phyloP scores from a whole-genome alignment of 2,329 filamentous ascomycete species.

The Cladosporium sp. region DNA sequence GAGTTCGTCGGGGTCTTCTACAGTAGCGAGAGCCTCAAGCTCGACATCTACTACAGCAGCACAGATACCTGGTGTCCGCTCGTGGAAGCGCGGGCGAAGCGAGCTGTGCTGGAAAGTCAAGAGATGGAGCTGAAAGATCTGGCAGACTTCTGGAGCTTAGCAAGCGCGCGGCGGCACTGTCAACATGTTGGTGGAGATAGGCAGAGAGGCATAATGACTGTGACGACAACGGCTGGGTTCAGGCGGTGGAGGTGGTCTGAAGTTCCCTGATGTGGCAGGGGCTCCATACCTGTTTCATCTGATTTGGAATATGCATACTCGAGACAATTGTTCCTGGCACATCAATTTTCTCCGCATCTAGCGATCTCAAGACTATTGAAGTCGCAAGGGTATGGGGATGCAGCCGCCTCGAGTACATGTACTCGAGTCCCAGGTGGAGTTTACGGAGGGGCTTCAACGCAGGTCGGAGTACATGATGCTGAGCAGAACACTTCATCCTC shows the following conservation, averaged over 20 bases:
- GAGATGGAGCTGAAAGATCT: conserved; percentile 20
- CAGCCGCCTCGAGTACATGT: background rate
- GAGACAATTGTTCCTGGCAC: background rate
- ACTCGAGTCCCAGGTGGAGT: background rate
- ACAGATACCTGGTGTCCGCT: conserved; percentile 25
- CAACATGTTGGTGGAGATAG: conserved; percentile 17
- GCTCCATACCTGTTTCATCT: background rate
- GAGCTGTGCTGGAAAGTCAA: conserved; percentile 18
- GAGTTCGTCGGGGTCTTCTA: conserved; percentile 26
- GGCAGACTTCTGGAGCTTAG: conserved; percentile 24
- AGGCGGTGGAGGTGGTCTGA: conserved; percentile 24
- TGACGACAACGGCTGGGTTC: conserved; percentile 17
- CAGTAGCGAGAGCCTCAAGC: conserved; percentile 19
- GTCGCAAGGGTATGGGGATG: background rate
- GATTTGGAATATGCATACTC: background rate
- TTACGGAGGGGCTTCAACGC: background rate
- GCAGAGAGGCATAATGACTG: conserved; percentile 24
- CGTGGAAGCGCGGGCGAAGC: conserved; percentile 16
- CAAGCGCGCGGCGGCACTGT: conserved; percentile 25
- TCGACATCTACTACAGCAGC: conserved; percentile 25
- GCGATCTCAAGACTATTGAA: background rate
- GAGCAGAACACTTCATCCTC: background rate
- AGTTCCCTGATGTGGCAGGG: background rate
- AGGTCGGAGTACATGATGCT: background rate
- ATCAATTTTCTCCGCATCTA: background rate